phyloP scores from a whole-genome alignment of 495 filamentous ascomycete species.

The Friedmanniomyces simplex region DNA sequence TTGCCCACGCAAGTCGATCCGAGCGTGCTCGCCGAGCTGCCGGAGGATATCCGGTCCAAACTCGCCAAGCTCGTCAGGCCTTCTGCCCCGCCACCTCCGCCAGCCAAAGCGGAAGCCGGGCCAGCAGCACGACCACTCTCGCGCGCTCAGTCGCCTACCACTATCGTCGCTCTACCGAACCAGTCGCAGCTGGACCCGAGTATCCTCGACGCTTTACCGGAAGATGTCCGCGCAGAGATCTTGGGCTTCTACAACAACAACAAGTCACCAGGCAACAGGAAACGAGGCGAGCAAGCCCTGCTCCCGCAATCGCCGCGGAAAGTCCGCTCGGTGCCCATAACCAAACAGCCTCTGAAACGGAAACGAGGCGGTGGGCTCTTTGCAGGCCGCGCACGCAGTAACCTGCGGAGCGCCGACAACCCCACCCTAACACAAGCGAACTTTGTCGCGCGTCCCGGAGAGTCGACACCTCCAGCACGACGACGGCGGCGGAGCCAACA shows the following conservation, averaged over 20 bases:
- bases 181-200: constrained; percentile 32
- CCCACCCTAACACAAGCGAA: constrained; percentile 54
- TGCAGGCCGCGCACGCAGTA: constrained; percentile 39
- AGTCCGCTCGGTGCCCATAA: constrained; percentile 34
- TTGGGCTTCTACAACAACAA: constrained; percentile 50
- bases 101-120: background rate
- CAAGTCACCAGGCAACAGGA: constrained; percentile 8
- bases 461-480: constrained; percentile 9
- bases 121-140: background rate
- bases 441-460: constrained; percentile 40
- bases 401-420: constrained; percentile 33
- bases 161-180: constrained; percentile 23
- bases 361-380: constrained; percentile 44
- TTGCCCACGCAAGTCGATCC: constrained; percentile 72
- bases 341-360: constrained; percentile 44
- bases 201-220: constrained; percentile 61
- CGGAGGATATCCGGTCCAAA: constrained; percentile 64
- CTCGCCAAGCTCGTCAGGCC: constrained; percentile 40
- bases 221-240: constrained; percentile 72
- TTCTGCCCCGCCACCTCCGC: background rate
- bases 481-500: constrained; percentile 7
- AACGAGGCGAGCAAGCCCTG: constrained; percentile 31
- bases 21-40: constrained; percentile 62
- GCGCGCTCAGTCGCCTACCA: constrained; percentile 13
- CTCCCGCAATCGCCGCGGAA: constrained; percentile 52